Evolutionary conservation across 2,329 filamentous ascomycete species (phyloP), one percentile per base, ranked within the genome.

Genomic region (Blastomyces emzantsi): DNA sequence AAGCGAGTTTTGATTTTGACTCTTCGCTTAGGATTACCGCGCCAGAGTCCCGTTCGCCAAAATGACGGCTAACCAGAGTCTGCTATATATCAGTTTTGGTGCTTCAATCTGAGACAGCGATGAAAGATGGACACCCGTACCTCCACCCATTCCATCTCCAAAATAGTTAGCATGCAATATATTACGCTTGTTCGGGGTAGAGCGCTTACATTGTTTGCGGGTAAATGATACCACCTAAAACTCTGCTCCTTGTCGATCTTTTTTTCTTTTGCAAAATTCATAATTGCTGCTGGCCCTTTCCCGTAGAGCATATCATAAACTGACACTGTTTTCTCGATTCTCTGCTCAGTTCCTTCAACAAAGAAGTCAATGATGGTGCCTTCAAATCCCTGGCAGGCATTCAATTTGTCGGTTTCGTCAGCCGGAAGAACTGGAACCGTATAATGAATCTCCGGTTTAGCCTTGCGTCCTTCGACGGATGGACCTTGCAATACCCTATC

Each of bases 401-500:
- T 62, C 25, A 62, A 62, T 56, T 62, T 62, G 22, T 62, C 36
- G 36, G 22, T 33, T n/a, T 60, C 22, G n/a, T 47, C 28, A 60
- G 30, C 15, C 15, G 60, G 22, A 54, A 64, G 63, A 25, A 33
- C 45, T 45, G 63, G 45, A n/a, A 47, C 39, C 28, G 36, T 60
- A 47, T 45, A 33, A 47, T 41, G 60, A 49, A 33, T 15, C n/a
- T 59, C 33, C 39, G 19, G 28, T n/a, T n/a, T 28, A 5, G 47
- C 19, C 39, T 56, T 64, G 3, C 22, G 15, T 15, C 17, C 55
- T 63, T 39, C 25, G 25, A 63, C 43, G 19, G 55, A 58, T 11
- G 63, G 63, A 36, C 63, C 63, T 60, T 64, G 60, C 15, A 64
- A 43, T 7, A 64, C 60, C 22, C 54, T 56, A 30, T 64, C 63